Base-by-base conservation (phyloP, 2,329 filamentous ascomycete genomes). In the Calonectria montana region DNA sequence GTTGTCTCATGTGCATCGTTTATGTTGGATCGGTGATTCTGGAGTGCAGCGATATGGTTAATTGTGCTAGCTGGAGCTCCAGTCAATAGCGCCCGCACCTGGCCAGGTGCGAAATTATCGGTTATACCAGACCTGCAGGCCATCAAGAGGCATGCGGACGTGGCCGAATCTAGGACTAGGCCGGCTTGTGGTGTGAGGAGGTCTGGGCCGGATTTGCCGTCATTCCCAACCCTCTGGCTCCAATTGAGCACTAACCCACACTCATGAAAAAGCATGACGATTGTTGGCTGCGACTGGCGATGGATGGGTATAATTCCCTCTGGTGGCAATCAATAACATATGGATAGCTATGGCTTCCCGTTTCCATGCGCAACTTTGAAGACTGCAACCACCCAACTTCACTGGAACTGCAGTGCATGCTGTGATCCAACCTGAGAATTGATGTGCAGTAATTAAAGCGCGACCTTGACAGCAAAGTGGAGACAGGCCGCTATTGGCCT, bases 161-260 rank as follows among this genome's bases (percentile, higher is more conserved):
- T 55, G 39, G 29, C 65, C 57, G 35, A 41, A 35, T 31, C 43
- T 13, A 57, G 57, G 35, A 43, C 35, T 65, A 48, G 23, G 47
- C 63, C 31, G 39, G n/a, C 47, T 65, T 23, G 63, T 21, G 45
- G 48, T 41, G 31, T 10, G 25, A 62, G 47, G 48, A 23, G 15
- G 27, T 23, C 47, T 59, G 65, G 53, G 45, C 57, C 53, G 65
- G 65, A 21, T 67, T 67, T 67, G 65, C 53, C 65, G 65, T 67
- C 59, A 47, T 53, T 62, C 18, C 65, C 55, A 67, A 15, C 55
- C 35, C 37, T 16, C 27, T 29, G 50, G 64, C 15, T 41, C 53
- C 53, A 45, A 67, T 67, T 31, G 53, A 59, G 53, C 43, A 48
- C 61, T 48, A 64, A 53, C 48, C 50, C 53, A 57, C 53, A 57